Conservation (phyloP, 352 stramenopile species). For the Phytophthora pini region DNA sequence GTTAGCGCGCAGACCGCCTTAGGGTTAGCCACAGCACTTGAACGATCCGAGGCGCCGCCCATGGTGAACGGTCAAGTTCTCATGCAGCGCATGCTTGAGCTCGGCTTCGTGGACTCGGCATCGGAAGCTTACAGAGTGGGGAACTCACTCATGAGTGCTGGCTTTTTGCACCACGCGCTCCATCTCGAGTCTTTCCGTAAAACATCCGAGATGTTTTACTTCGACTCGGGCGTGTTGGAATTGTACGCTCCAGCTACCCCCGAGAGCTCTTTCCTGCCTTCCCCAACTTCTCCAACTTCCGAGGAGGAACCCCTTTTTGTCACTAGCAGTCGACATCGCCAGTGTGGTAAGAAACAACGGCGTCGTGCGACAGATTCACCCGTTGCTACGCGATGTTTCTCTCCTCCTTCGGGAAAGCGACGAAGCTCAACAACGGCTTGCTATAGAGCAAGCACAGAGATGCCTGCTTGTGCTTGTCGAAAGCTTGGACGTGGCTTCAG, state of each 20-base stretch:
- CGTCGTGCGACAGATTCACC: constrained; percentile 35
- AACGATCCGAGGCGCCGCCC: constrained; percentile 32
- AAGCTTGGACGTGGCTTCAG: constrained; percentile 51
- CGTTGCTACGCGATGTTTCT: constrained; percentile 33
- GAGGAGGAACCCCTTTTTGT: background rate
- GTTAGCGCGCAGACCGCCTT: constrained; percentile 48
- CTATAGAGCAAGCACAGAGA: constrained; percentile 16
- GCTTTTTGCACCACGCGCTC: constrained; percentile 65
- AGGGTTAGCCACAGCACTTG: constrained; percentile 37
- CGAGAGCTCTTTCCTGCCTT: constrained; percentile 8
- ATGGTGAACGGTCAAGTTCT: constrained; percentile 59
- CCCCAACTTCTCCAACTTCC: background rate
- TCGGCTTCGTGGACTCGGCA: constrained; percentile 55
- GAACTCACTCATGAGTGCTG: constrained; percentile 69
- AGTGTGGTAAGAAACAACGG: constrained; percentile 8
- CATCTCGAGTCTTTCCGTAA: constrained; percentile 60
- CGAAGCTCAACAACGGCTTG: constrained; percentile 37
- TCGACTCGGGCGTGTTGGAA: constrained; percentile 48
- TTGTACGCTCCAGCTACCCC: constrained; percentile 30
- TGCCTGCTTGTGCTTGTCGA: constrained; percentile 49
- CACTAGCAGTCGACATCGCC: background rate
- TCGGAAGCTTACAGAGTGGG: constrained; percentile 60
- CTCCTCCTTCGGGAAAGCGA: constrained; percentile 31
- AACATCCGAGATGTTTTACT: constrained; percentile 55
- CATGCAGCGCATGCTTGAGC: constrained; percentile 67